Percentiles rank a stretch among this genome's conserved stretches.
phyloP scores from a whole-genome alignment of 2,329 filamentous ascomycete species.

The Chaetothyriales sp. region DNA sequence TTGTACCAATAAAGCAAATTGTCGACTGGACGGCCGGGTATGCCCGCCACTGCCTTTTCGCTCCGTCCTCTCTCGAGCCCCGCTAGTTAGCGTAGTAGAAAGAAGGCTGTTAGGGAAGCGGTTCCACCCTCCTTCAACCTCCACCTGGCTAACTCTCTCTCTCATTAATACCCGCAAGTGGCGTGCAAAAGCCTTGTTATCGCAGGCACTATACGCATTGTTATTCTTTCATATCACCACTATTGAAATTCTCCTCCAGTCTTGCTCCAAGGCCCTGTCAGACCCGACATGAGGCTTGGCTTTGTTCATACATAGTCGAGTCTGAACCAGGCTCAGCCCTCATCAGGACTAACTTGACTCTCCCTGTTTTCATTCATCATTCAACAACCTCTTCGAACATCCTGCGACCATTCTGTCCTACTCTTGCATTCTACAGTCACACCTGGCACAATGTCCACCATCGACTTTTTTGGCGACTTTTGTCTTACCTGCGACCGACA shows the following conservation, averaged over 20 bases:
- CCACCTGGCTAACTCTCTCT: not conserved
- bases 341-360: not conserved
- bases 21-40: not conserved
- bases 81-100: not conserved
- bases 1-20: not conserved
- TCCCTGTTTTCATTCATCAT: not conserved
- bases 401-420: not conserved
- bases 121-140: not conserved
- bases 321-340: not conserved
- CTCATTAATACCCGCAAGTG: not conserved
- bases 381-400: not conserved
- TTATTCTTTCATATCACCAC: not conserved
- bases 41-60: not conserved
- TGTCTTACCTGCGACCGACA: constrained; percentile 90
- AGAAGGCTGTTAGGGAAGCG: not conserved
- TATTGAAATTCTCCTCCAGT: not conserved
- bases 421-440: not conserved
- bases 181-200: not conserved
- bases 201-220: not conserved
- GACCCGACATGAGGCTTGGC: not conserved
- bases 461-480: constrained; percentile 56
- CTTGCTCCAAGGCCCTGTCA: too few species aligned
- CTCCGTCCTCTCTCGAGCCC: not conserved
- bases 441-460: not conserved
- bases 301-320: not conserved